Evolutionary conservation across 2,329 filamentous ascomycete species (phyloP).

Genomic region (Verticillium albo-atrum): DNA sequence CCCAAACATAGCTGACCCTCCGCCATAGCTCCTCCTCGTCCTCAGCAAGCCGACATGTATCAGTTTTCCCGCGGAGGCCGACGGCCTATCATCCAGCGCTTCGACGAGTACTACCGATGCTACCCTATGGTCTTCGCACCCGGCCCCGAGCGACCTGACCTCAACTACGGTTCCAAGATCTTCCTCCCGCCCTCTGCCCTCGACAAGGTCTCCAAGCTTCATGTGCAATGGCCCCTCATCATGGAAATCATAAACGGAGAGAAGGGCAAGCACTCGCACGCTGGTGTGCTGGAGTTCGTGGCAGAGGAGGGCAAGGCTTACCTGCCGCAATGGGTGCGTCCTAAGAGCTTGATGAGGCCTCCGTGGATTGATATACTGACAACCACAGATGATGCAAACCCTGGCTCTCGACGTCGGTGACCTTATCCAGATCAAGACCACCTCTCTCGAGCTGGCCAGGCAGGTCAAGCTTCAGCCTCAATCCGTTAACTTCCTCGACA

Average conservation of each 20-base stretch:
- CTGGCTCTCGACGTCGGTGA: conserved; percentile 87
- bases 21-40: conserved; percentile 11
- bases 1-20: not conserved
- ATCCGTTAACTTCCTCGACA: conserved; percentile 88
- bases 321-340: conserved; percentile 82
- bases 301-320: conserved; percentile 97
- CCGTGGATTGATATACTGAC: not conserved
- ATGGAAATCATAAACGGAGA: conserved; percentile 93
- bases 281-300: conserved; percentile 94
- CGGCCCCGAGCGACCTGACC: conserved; percentile 78
- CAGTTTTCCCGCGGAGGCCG: conserved; percentile 31
- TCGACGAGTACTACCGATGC: conserved; percentile 98
- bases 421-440: conserved; percentile 91
- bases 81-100: conserved; percentile 62
- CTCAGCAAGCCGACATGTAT: conserved; percentile 14
- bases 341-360: not conserved
- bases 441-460: conserved; percentile 81
- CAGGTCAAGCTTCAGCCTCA: conserved; percentile 97
- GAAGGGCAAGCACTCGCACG: conserved; percentile 77
- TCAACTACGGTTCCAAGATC: conserved; percentile 97
- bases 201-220: conserved; percentile 91
- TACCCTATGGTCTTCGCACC: conserved; percentile 95
- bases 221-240: conserved; percentile 95
- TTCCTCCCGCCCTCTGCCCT: conserved; percentile 94
- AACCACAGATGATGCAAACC: conserved; percentile 80